Percentiles rank a stretch among this genome's conserved stretches.
Conservation (phyloP, 257 asterid genomes). For the Solanum appendiculatum region DNA sequence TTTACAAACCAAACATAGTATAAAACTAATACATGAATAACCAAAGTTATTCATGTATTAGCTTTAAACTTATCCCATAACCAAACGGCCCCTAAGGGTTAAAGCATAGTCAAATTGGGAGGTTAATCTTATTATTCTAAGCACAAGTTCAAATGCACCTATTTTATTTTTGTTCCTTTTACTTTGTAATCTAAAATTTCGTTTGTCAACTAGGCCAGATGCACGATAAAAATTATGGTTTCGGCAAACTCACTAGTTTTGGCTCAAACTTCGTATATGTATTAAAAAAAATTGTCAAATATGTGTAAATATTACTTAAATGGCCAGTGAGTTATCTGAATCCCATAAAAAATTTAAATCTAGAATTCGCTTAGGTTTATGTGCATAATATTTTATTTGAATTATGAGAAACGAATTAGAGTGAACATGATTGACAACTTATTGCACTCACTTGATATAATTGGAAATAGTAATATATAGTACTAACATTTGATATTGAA, state of each 20-base stretch:
- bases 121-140: background rate
- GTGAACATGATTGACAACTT: background rate
- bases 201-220: too few species aligned
- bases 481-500: background rate
- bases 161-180: background rate
- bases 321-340: background rate
- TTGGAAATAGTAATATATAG: background rate
- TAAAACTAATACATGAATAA: too few species aligned
- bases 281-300: too few species aligned
- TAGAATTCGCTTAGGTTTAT: background rate
- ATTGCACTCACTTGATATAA: background rate
- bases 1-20: too few species aligned
- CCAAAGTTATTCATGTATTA: too few species aligned
- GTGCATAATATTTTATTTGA: background rate
- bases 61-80: too few species aligned
- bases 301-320: too few species aligned
- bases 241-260: too few species aligned
- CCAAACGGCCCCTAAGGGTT: too few species aligned
- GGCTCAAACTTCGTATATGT: too few species aligned
- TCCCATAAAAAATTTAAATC: background rate
- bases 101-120: background rate
- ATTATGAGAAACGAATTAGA: background rate
- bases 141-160: background rate
- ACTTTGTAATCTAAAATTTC: background rate
- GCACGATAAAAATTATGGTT: too few species aligned